Evolutionary conservation across 2,329 filamentous ascomycete genomes (phyloP).

Genomic region (Monosporascus sp.): DNA sequence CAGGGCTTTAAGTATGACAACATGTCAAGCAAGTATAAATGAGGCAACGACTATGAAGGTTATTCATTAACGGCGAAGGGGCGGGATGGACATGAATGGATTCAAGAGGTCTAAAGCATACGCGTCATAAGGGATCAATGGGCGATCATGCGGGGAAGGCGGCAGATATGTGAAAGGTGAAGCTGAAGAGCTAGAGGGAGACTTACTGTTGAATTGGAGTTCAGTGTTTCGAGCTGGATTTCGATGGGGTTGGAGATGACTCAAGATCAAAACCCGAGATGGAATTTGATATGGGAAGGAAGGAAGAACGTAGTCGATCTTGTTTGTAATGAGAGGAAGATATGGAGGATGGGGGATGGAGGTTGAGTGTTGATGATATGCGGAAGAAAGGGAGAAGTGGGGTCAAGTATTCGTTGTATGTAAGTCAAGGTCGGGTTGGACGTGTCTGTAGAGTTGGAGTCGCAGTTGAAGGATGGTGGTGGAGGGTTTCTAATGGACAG

Average conservation of each 20-base stretch:
- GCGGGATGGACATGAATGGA: no score
- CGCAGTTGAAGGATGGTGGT: background rate
- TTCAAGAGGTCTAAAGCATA: no score
- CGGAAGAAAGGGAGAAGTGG: slow-evolving; percentile 3
- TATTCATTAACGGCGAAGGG: no score
- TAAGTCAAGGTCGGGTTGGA: background rate
- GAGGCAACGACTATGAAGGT: no score
- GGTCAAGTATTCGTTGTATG: background rate
- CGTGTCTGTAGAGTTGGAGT: background rate
- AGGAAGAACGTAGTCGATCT: background rate
- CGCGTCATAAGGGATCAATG: background rate
- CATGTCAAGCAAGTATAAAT: no score
- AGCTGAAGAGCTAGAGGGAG: background rate
- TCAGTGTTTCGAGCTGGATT: background rate
- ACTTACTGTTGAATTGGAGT: slow-evolving; percentile 1
- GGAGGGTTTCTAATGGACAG: background rate
- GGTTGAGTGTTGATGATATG: slow-evolving; percentile 3
- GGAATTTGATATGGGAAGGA: background rate
- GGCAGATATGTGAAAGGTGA: background rate
- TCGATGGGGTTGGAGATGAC: background rate
- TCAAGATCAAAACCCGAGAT: background rate
- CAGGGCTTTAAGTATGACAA: no score
- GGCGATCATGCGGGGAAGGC: background rate
- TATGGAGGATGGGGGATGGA: slow-evolving; percentile 1
- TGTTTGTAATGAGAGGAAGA: background rate